Evolutionary conservation across 2,329 filamentous ascomycete genomes (phyloP), one percentile per base, ranked within the genome.

Genomic region (Elsinoe fawcettii): DNA sequence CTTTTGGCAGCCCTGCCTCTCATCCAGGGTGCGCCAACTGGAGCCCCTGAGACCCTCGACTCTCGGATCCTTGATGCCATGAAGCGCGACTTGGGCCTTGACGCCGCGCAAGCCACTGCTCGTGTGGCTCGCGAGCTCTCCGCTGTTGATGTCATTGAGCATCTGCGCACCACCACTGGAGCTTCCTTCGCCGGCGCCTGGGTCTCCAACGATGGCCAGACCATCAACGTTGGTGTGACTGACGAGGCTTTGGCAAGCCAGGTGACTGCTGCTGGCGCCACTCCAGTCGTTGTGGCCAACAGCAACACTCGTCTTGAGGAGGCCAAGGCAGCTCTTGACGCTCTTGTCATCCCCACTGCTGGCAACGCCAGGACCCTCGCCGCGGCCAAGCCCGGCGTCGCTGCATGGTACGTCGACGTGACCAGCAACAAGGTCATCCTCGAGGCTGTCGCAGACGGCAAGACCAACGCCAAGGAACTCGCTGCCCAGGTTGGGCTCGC

Each of bases 1-100:
- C 49, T 53, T n/a, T 18, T 53, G 16, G 49, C 32, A 53, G 49
- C 49, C 49, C 49, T 53, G 32, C 49, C 49, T 27, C 49, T 53
- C n/a, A 39, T 53, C 32, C 30, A 53, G 14, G 49, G 12, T 25
- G 49, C 49, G 9, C 49, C 49, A 11, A 39, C 34, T 25, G 34
- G 49, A 6, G 9, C 27, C 27, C 5, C 27, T 9, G 16, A 18
- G n/a, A 16, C 30, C 49, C 49, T 53, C 34, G 16, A 53, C 49
- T 32, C 49, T 12, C 9, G 9, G 8, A 12, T 53, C 32, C 30
- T 39, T 6, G 49, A 36, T 39, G 49, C 49, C 49, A 53, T 53
- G 49, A 53, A 53, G 49, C 49, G 49, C 20, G 49, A 53, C 49
- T 39, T 53, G 30, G 49, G 49, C 8, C 49, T 53, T 11, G 32